A percentile compares a stretch with the other conserved stretches of the same genome.
These are phyloP conservation scores for Yarrowia osloensis DNA, from an alignment of 805 yeast species.

Conservation along the genomic window DNA sequence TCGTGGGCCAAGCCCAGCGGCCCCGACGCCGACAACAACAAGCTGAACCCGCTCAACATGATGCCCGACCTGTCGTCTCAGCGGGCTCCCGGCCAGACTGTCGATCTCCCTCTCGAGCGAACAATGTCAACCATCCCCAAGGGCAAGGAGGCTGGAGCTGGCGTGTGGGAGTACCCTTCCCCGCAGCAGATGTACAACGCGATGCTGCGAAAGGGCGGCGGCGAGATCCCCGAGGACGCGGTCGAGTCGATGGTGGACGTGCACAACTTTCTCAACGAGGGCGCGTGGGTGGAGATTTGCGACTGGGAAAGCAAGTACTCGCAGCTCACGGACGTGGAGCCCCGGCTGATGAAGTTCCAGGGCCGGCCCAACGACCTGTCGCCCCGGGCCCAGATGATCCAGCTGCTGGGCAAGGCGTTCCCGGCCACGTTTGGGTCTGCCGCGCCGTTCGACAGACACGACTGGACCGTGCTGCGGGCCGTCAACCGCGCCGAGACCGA, in stretches of 20 bases:
- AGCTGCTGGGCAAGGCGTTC: slow-evolving; percentile 63
- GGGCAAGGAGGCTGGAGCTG: slow-evolving; percentile 63
- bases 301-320: slow-evolving; percentile 86
- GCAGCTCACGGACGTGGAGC: slow-evolving; percentile 55
- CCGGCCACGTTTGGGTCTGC: slow-evolving; percentile 72
- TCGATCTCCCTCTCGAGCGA: slow-evolving; percentile 78
- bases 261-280: slow-evolving; percentile 94
- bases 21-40: slow-evolving; percentile 40
- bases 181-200: slow-evolving; percentile 99
- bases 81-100: slow-evolving; percentile 75
- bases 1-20: slow-evolving; percentile 38
- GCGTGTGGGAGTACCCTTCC: slow-evolving; percentile 97
- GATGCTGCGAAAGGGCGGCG: slow-evolving; percentile 91
- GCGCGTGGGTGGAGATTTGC: slow-evolving; percentile 93
- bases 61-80: slow-evolving; percentile 78
- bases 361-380: slow-evolving; percentile 88
- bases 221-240: slow-evolving; percentile 88
- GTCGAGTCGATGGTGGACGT: slow-evolving; percentile 96
- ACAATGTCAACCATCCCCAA: slow-evolving; percentile 84
- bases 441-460: slow-evolving; percentile 97
- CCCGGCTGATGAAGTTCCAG: slow-evolving; percentile 80
- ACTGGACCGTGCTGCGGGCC: slow-evolving; percentile 90
- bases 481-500: slow-evolving; percentile 41
- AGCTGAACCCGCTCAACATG: slow-evolving; percentile 78
- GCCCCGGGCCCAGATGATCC: slow-evolving; percentile 78